A percentile compares a stretch with the other conserved stretches of the same genome.
These are phyloP conservation scores for Oligophagozyma castellii DNA, from an alignment of 1,139 yeast genomes.

Conservation along the genomic window DNA sequence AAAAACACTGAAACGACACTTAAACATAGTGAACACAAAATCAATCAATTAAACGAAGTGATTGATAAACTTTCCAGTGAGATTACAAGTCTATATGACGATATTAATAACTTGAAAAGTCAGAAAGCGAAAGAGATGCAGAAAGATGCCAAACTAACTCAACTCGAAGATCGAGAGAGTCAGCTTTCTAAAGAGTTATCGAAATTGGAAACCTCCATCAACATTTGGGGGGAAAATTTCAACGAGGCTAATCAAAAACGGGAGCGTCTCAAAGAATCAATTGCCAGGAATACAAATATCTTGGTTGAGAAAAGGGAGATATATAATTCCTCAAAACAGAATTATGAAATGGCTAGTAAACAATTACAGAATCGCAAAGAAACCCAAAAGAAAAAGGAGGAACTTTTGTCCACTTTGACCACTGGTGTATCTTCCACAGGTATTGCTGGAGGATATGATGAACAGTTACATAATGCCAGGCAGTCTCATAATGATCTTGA, in stretches of 20 bases:
- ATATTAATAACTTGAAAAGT: conserved; percentile 40
- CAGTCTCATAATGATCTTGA: conserved; percentile 40
- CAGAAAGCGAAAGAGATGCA: conserved; percentile 47
- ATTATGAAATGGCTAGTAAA: conserved; percentile 33
- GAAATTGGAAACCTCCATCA: conserved; percentile 49
- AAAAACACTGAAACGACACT: conserved; percentile 30
- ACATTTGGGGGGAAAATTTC: conserved; percentile 40
- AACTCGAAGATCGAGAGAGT: conserved; percentile 45
- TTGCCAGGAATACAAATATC: conserved; percentile 13
- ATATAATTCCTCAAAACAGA: conserved; percentile 25
- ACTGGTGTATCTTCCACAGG: conserved; percentile 89
- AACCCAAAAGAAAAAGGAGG: conserved; percentile 54
- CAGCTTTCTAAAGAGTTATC: conserved; percentile 54
- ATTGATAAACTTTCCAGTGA: conserved; percentile 40
- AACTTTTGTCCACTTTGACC: conserved; percentile 64
- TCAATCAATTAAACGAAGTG: conserved; percentile 22
- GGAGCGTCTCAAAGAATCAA: conserved; percentile 10
- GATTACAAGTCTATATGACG: conserved; percentile 45
- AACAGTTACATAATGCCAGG: conserved; percentile 58
- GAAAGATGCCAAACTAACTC: conserved; percentile 49
- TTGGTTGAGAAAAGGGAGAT: conserved; percentile 15
- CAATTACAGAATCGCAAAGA: conserved; percentile 34
- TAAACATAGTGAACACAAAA: conserved; percentile 24
- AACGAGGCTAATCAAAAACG: conserved; percentile 32
- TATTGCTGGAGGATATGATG: conserved; percentile 60